Evolutionary conservation across 2,329 filamentous ascomycete species (phyloP), one percentile per base, ranked within the genome.

Genomic region (Talaromyces sp.): DNA sequence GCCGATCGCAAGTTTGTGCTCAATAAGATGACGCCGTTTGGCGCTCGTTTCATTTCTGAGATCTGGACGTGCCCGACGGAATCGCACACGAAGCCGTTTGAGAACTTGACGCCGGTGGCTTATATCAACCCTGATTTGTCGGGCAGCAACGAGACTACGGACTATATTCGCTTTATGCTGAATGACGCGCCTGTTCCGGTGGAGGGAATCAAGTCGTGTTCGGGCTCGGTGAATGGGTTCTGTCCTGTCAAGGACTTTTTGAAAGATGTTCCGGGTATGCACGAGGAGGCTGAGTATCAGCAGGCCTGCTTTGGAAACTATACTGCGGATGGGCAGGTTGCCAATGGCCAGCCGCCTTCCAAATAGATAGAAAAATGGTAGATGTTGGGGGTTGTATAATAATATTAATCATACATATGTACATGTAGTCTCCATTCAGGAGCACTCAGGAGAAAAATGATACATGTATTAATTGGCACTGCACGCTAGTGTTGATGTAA

Each of bases 31-130:
- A 84, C 82, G 0, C 84, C 84, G 1, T 85, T 85, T 63, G 82
- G 81, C 25, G 83, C 78, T 3, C 78, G 81, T 19, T 75, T 86
- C 32, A 74, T 84, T 52, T 84, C 83, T 1, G 84, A 86, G 70
- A 77, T 84, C 30, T 82, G 85, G 65, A 82, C 80, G 36, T 85
- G 83, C 66, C 71, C 74, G 27, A 10, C 44, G 7, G 25, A 19
- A 2, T 10, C 3, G 60, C 64, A 0, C 51, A 65, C 11, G 13
- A 36, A 22, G 55, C 57, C 1, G 62, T 61, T 0, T 27, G 55
- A 75, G 0, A 61, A 78, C 54, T 80, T 84, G 0, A 66, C 66
- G 4, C 69, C 77, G 0, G 75, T 78, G 9, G 59, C 70, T 36
- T 74, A 74, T 59, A 57, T 55, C 3, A 73, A 76, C 60, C 72